phyloP scores from a whole-genome alignment of 208 protist genomes.

The Plasmodiophora brassicae region DNA sequence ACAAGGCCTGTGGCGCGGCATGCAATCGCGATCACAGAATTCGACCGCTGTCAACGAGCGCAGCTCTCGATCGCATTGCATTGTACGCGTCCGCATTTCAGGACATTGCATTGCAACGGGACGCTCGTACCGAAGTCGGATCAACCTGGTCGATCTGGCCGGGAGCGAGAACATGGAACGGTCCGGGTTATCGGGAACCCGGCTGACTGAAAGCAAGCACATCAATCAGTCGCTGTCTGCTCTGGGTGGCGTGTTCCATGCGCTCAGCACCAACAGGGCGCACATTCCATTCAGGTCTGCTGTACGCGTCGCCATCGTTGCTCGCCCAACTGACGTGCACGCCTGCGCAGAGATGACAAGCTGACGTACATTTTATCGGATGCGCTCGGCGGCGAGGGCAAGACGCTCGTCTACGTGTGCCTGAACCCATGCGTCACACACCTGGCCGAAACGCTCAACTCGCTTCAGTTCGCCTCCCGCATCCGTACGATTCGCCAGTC shows the following conservation, averaged over 20 bases:
- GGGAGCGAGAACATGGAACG: not conserved
- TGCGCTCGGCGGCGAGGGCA: not conserved
- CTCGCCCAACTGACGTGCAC: too few relatives aligned
- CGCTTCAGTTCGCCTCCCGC: not conserved
- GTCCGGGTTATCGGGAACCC: not conserved
- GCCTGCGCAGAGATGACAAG: not conserved
- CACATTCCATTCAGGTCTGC: not conserved
- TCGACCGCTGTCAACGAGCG: not conserved
- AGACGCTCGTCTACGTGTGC: not conserved
- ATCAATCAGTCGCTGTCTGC: not conserved
- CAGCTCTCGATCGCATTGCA: not conserved
- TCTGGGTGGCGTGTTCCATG: not conserved
- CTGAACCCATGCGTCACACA: not conserved
- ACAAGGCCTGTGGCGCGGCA: not conserved
- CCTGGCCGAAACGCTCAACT: not conserved
- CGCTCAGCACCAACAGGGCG: not conserved
- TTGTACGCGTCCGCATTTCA: not conserved
- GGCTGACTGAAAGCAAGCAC: not conserved
- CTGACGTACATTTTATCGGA: not conserved
- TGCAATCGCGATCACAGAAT: too few relatives aligned
- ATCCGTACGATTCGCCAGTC: not conserved
- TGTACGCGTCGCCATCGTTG: not conserved
- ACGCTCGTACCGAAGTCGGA: not conserved
- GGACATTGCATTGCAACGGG: not conserved
- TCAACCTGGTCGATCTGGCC: not conserved